These are phyloP conservation scores for Aleurites moluccanus DNA, from an alignment of 441 rosid species.

Conservation along the genomic window DNA sequence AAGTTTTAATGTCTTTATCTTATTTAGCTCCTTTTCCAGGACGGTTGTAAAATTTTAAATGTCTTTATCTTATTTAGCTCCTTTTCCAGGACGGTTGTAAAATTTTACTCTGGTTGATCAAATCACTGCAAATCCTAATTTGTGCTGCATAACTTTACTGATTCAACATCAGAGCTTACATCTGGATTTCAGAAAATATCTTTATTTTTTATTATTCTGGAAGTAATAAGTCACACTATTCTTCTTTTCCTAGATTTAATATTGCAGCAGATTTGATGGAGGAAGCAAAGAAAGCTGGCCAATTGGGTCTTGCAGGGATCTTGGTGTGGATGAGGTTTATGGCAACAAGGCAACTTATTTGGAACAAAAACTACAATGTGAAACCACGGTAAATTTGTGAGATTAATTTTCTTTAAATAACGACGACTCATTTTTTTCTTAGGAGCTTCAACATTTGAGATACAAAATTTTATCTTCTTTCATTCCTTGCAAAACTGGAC, in stretches of 20 bases:
- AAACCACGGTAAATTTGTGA: slow-evolving; percentile 79
- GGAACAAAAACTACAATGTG: slow-evolving; percentile 99
- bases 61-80: too few relatives aligned
- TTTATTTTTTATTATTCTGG: slow-evolving; percentile 17
- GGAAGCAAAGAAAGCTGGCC: slow-evolving; percentile 74
- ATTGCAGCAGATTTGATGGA: slow-evolving; percentile 90
- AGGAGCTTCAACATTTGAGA: neutral
- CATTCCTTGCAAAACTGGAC: slow-evolving; percentile 10
- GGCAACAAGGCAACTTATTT: slow-evolving; percentile 97
- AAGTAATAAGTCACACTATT: slow-evolving; percentile 17
- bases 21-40: slow-evolving; percentile 21
- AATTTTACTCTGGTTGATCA: slow-evolving; percentile 18
- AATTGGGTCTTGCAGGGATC: slow-evolving; percentile 86
- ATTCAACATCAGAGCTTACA: slow-evolving; percentile 12
- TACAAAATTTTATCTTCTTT: slow-evolving; percentile 5
- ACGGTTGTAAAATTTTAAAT: slow-evolving; percentile 12
- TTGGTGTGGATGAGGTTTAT: slow-evolving; percentile 99
- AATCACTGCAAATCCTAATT: neutral
- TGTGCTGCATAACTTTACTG: slow-evolving; percentile 1
- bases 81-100: neutral
- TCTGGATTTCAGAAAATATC: neutral
- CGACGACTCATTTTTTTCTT: slow-evolving; percentile 11
- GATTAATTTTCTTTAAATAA: slow-evolving; percentile 16
- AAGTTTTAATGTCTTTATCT: neutral
- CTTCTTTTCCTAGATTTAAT: slow-evolving; percentile 63